phyloP scores from a whole-genome alignment of 1,284 basidiomycete genomes.

The Heliocybe sulcata region DNA sequence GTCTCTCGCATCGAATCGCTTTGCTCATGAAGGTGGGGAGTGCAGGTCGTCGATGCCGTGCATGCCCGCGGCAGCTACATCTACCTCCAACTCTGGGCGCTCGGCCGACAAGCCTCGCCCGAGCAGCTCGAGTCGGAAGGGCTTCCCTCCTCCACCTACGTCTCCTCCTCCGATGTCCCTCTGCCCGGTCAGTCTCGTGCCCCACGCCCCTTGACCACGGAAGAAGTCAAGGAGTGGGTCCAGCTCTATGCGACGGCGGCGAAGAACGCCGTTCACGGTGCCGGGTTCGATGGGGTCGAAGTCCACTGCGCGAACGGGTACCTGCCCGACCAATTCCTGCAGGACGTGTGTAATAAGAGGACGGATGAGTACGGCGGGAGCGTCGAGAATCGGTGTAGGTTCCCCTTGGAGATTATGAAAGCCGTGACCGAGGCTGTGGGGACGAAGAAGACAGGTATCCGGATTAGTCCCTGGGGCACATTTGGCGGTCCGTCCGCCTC shows the following conservation, averaged over 20 bases:
- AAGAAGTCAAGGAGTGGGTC: conserved; percentile 22
- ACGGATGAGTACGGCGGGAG: conserved; percentile 29
- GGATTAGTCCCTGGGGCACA: background rate
- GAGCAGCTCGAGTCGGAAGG: conserved; percentile 16
- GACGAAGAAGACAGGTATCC: background rate
- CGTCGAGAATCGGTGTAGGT: conserved; percentile 14
- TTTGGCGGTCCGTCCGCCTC: background rate
- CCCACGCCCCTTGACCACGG: conserved; percentile 18
- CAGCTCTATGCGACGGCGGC: conserved; percentile 18
- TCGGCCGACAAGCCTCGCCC: conserved; percentile 29
- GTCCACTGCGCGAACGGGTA: conserved; percentile 16
- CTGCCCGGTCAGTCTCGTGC: conserved; percentile 20
- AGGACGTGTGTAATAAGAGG: conserved; percentile 27
- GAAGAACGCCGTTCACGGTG: conserved; percentile 18
- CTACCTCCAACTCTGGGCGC: conserved; percentile 38
- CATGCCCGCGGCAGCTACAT: conserved; percentile 32
- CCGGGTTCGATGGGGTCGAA: conserved; percentile 8
- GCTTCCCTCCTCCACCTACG: conserved; percentile 22
- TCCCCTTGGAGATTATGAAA: background rate
- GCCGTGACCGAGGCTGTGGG: background rate
- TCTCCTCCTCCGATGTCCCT: conserved; percentile 33
- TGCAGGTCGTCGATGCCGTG: conserved; percentile 26
- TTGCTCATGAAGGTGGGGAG: background rate
- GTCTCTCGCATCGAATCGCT: background rate
- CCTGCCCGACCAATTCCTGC: conserved; percentile 18